Evolutionary conservation across 2,329 filamentous ascomycete species (phyloP).

Genomic region (Scortechinia acanthostroma): DNA sequence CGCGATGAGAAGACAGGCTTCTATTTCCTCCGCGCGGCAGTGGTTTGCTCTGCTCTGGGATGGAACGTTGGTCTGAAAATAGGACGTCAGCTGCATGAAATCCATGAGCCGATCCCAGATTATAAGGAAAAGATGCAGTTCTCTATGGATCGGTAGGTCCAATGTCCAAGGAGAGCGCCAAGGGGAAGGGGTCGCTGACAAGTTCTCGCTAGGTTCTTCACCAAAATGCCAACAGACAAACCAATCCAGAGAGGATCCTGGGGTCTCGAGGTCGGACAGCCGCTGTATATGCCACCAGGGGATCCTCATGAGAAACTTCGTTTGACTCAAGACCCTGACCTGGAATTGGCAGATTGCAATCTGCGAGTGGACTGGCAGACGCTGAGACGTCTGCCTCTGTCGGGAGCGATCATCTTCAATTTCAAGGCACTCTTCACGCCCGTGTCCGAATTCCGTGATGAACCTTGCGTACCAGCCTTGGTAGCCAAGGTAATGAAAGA

Average conservation of each 20-base stretch:
- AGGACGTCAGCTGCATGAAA: conserved; percentile 60
- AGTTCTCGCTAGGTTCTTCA: conserved; percentile 58
- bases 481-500: conserved; percentile 63
- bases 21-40: conserved; percentile 69
- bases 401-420: conserved; percentile 73
- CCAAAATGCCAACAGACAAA: conserved; percentile 66
- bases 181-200: conserved; percentile 3
- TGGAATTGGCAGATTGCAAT: conserved; percentile 51
- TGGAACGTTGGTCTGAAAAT: conserved; percentile 75
- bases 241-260: conserved; percentile 81
- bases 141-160: conserved; percentile 70
- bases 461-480: conserved; percentile 67
- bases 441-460: conserved; percentile 59
- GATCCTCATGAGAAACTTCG: conserved; percentile 58
- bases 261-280: conserved; percentile 71
- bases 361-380: conserved; percentile 87
- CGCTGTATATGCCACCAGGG: conserved; percentile 68
- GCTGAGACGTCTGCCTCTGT: conserved; percentile 69
- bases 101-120: conserved; percentile 71
- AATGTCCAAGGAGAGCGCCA: too few species aligned
- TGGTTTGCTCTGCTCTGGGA: conserved; percentile 73
- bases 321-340: conserved; percentile 41
- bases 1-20: conserved; percentile 64
- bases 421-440: conserved; percentile 84
- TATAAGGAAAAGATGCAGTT: conserved; percentile 84